Evolutionary conservation across 2,329 filamentous ascomycete genomes (phyloP).

Genomic region (Colletotrichum gloeosporioides): DNA sequence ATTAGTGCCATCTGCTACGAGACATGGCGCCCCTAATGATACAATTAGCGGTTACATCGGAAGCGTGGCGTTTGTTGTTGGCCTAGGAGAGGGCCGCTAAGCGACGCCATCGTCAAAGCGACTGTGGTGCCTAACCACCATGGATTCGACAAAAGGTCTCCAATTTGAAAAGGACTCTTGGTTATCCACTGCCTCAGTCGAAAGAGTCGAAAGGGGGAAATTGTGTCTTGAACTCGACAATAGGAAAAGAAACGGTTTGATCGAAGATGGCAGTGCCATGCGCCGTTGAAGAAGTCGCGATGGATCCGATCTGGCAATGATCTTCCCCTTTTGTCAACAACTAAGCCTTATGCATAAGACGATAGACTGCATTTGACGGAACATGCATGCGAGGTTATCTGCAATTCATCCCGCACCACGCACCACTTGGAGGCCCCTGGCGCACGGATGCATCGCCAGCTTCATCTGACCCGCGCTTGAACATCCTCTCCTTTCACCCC

Average conservation of each 20-base stretch:
- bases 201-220: neutral
- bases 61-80: neutral
- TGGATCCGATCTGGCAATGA: neutral
- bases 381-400: neutral
- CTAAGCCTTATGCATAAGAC: neutral
- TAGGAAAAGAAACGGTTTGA: neutral
- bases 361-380: neutral
- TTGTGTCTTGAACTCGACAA: neutral
- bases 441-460: slow-evolving; percentile 2
- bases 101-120: slow-evolving; percentile 11
- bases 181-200: neutral
- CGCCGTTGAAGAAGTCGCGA: neutral
- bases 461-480: neutral
- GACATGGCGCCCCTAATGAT: slow-evolving; percentile 6
- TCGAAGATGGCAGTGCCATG: neutral
- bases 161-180: neutral
- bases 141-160: neutral
- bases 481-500: neutral
- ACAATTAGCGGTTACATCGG: slow-evolving; percentile 12
- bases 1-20: neutral
- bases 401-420: neutral
- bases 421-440: neutral
- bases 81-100: neutral
- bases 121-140: neutral
- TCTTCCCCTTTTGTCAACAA: neutral